Conservation (phyloP, 2,329 filamentous ascomycete species). For the Monilinia fructigena region DNA sequence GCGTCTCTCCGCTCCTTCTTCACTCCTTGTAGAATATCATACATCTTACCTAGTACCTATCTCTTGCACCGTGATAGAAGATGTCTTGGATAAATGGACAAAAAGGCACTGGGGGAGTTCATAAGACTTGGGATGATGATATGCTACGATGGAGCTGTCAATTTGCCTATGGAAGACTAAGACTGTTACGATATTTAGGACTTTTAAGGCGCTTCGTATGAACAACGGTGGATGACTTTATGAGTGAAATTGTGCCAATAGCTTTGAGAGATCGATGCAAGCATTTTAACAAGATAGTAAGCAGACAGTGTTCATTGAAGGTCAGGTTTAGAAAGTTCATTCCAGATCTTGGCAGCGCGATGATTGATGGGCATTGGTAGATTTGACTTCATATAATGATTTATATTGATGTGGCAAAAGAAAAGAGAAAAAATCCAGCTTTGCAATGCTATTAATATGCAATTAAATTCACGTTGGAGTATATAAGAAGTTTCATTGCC, state of each 20-base stretch:
- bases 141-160: slow-evolving; percentile 3
- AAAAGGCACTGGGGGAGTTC: not conserved
- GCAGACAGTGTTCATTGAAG: too few relatives aligned
- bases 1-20: too few relatives aligned
- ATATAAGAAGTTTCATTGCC: too few relatives aligned
- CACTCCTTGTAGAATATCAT: too few relatives aligned
- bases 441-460: not conserved
- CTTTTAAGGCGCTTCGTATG: not conserved
- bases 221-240: too few relatives aligned
- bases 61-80: too few relatives aligned
- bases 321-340: not conserved
- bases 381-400: not conserved
- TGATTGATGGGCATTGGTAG: not conserved
- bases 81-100: not conserved
- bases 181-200: not conserved
- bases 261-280: too few relatives aligned
- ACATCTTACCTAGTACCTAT: too few relatives aligned
- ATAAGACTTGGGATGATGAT: not conserved
- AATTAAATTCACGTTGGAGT: not conserved
- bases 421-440: too few relatives aligned
- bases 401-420: not conserved
- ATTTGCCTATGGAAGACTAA: not conserved
- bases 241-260: too few relatives aligned
- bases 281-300: too few relatives aligned
- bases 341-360: not conserved